phyloP scores from a whole-genome alignment of 805 yeast species.

The Hermanozyma aechmeae region DNA sequence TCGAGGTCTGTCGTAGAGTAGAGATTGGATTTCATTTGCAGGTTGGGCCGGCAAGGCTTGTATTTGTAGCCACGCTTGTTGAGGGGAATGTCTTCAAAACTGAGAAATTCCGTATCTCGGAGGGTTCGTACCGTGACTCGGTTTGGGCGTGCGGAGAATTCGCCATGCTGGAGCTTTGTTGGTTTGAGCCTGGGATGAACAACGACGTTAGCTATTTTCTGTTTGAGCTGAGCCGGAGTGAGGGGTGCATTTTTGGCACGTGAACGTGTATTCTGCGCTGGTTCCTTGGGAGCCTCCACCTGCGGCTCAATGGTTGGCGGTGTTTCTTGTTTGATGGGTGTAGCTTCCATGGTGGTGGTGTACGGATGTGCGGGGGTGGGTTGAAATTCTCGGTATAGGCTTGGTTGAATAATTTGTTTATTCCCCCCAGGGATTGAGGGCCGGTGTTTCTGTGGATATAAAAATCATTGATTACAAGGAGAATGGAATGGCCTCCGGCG shows the following conservation, averaged over 20 bases:
- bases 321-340: neutral
- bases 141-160: neutral
- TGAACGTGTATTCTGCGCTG: slow-evolving; percentile 16
- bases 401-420: neutral
- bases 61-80: slow-evolving; percentile 78
- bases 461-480: neutral
- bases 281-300: slow-evolving; percentile 2
- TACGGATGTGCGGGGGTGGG: neutral
- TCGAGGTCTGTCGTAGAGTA: slow-evolving; percentile 69
- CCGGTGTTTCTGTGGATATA: slow-evolving; percentile 1
- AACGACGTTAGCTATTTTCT: slow-evolving; percentile 18
- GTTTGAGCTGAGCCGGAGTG: slow-evolving; percentile 14
- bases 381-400: neutral
- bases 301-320: slow-evolving; percentile 1
- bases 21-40: slow-evolving; percentile 42
- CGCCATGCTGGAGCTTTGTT: slow-evolving; percentile 15
- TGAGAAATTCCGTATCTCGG: too few relatives aligned
- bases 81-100: slow-evolving; percentile 69
- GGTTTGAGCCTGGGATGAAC: slow-evolving; percentile 29
- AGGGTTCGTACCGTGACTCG: neutral
- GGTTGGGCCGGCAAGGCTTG: slow-evolving; percentile 67
- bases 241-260: slow-evolving; percentile 12
- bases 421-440: neutral
- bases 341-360: neutral
- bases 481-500: neutral